Evolutionary conservation across 805 yeast genomes (phyloP).

Genomic region (Osmozyma mogii): DNA sequence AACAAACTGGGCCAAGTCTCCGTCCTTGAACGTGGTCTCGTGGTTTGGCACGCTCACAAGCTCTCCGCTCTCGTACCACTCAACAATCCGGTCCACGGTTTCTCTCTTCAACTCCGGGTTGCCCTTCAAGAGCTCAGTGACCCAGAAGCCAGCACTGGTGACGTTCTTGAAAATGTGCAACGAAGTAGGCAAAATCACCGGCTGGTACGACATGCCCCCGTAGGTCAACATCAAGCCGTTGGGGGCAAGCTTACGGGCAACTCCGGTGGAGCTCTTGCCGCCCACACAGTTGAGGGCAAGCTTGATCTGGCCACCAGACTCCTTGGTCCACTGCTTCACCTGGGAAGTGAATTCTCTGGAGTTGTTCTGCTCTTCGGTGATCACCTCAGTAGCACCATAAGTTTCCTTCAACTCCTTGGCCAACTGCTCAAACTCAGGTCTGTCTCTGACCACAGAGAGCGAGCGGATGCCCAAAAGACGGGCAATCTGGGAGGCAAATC

Average conservation of each 20-base stretch:
- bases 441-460: conserved; percentile 78
- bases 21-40: conserved; percentile 18
- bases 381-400: conserved; percentile 81
- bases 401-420: conserved; percentile 40
- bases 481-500: conserved; percentile 84
- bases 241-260: conserved; percentile 72
- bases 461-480: conserved; percentile 72
- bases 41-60: conserved; percentile 31
- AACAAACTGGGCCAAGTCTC: conserved; percentile 21
- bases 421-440: conserved; percentile 64
- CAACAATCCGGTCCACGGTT: conserved; percentile 29
- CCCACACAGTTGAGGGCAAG: conserved; percentile 92
- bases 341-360: conserved; percentile 59
- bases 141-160: conserved; percentile 88
- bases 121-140: conserved; percentile 44
- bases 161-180: conserved; percentile 84
- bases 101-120: conserved; percentile 27
- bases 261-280: conserved; percentile 73
- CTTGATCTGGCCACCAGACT: conserved; percentile 46
- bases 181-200: conserved; percentile 85
- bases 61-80: conserved; percentile 35
- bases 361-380: conserved; percentile 79
- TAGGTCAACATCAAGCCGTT: conserved; percentile 81
- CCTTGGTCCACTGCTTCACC: conserved; percentile 46
- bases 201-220: conserved; percentile 97